Conservation (phyloP, 768 basidiomycete species). For the Melanogaster broomeanus region DNA sequence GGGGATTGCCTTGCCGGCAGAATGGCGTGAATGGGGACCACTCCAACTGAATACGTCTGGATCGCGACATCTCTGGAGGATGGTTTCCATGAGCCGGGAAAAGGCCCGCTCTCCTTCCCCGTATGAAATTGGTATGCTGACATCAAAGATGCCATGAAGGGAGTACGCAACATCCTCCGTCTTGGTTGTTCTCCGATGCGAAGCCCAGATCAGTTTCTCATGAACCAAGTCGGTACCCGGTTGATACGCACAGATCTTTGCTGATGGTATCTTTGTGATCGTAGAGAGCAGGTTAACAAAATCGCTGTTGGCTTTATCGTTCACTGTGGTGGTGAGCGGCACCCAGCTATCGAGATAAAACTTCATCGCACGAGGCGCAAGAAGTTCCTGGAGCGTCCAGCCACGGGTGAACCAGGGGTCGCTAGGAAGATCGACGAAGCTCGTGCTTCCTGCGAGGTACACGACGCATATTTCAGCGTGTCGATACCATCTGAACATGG, state of each 20-base stretch:
- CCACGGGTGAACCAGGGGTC: conserved; percentile 16
- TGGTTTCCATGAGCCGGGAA: conserved; percentile 6
- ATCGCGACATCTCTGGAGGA: conserved; percentile 5
- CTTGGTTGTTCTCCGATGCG: conserved; percentile 14
- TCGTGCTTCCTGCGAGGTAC: conserved; percentile 1
- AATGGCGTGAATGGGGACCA: not conserved
- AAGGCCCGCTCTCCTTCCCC: conserved; percentile 20
- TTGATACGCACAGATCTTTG: not conserved
- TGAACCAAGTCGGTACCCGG: conserved; percentile 2
- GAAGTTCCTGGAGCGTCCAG: conserved; percentile 11
- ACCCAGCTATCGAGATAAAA: conserved; percentile 13
- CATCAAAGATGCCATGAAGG: conserved; percentile 16
- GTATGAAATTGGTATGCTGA: conserved; percentile 14
- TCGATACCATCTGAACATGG: too few species aligned
- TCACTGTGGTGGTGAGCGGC: not conserved
- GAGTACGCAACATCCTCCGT: conserved; percentile 17
- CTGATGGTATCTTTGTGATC: conserved; percentile 3
- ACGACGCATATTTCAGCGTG: conserved; percentile 14
- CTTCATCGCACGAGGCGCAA: conserved; percentile 13
- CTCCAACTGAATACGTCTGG: conserved; percentile 5
- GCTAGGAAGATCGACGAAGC: not conserved
- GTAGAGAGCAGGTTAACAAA: not conserved
- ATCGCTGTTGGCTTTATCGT: not conserved
- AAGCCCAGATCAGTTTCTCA: conserved; percentile 13
- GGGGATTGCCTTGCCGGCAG: not conserved